Conservation (phyloP, 768 basidiomycete species). For the Serendipita indica region DNA sequence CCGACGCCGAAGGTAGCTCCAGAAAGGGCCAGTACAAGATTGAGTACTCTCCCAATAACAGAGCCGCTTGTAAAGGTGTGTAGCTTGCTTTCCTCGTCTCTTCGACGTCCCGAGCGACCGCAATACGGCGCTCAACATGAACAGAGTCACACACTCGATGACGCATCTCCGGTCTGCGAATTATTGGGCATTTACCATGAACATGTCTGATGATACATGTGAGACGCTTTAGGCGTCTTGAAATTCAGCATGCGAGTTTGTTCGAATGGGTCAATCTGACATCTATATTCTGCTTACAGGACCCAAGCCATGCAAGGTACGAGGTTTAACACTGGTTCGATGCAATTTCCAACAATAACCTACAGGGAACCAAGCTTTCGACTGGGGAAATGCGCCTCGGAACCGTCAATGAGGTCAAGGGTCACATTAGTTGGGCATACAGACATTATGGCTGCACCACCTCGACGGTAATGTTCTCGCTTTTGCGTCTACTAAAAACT, state of each 20-base stretch:
- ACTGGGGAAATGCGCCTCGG: constrained; percentile 69
- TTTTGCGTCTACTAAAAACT: too few relatives aligned
- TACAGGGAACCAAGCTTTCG: constrained; percentile 33
- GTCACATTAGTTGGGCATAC: constrained; percentile 65
- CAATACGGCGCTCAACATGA: neutral
- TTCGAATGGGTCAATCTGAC: too few relatives aligned
- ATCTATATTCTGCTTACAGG: too few relatives aligned
- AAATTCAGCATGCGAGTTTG: too few relatives aligned
- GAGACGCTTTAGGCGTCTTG: too few relatives aligned
- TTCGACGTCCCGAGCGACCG: neutral
- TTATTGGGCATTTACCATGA: too few relatives aligned
- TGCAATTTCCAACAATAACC: neutral
- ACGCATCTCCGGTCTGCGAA: neutral
- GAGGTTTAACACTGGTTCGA: constrained; percentile 17
- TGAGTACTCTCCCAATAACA: neutral
- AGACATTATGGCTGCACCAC: constrained; percentile 88
- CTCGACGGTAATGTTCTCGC: too few relatives aligned
- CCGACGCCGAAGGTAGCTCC: constrained; percentile 22
- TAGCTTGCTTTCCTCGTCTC: neutral
- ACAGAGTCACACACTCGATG: neutral
- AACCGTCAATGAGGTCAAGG: constrained; percentile 56
- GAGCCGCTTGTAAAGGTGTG: constrained; percentile 1
- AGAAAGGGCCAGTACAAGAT: constrained; percentile 27
- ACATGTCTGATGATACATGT: too few relatives aligned
- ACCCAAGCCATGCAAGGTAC: constrained; percentile 62